Base-by-base conservation (phyloP, 139 green algal genomes). In the Ettlia oleoabundans region DNA sequence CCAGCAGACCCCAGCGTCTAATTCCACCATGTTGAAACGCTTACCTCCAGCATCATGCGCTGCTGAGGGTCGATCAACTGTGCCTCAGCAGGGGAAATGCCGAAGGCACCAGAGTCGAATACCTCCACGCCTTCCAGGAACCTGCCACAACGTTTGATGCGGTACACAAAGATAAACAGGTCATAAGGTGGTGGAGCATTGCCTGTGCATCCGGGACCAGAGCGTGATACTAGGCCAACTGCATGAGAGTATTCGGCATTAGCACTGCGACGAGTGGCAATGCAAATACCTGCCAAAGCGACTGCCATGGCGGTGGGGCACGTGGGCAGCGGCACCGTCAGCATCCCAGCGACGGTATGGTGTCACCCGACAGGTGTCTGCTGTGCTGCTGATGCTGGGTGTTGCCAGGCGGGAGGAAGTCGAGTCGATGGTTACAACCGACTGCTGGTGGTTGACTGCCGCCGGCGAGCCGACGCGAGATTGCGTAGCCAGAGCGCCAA, bases 51-150 rank as follows among this genome's bases (percentile, higher is more conserved):
- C 76, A 95, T 86, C 66, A 97, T 64, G 24, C 94, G 91, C 85
- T 94, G 89, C 86, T 97, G 94, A 0, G 94, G 91, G 74, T 98
- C 94, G 82, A 97, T 88, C 10, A 90, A 77, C 4, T 65, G 58
- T 0, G 93, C 92, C 70, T 98, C 94, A 2, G 73, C 30, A 4
- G 67, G 62, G 21, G 80, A 55, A 1, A 97, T 64, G 21, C 85
- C 84, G 80, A 98, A 96, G 0, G 90, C 88, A 1, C 72, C 68
- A 1, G 88, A 74, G 66, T 98, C 95, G 86, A 98, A 98, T 9
- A 33, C 13, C 38, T 91, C 88, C 21, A 89, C 75, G 3, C 52
- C 65, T 3, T 76, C 42, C 70, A 96, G 65, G 77, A 89, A 94
- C 35, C 87, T 89, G 47, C 82, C 88, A 82, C 93, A 93, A 65